phyloP scores from a whole-genome alignment of 805 yeast genomes.

The Candida anglica region DNA sequence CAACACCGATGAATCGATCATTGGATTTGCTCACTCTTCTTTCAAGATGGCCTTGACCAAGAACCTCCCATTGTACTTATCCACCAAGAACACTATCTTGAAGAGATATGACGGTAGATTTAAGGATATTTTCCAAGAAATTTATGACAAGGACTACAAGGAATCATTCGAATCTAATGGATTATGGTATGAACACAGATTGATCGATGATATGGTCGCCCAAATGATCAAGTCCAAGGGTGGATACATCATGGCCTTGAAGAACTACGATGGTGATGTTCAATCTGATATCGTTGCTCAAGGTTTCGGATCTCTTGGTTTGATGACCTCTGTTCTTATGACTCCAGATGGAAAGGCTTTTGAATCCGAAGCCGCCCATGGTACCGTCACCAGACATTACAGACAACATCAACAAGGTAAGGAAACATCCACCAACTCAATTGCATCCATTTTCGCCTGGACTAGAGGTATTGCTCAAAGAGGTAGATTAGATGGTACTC shows the following conservation, averaged over 20 bases:
- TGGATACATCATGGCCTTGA: slow-evolving; percentile 76
- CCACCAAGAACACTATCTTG: slow-evolving; percentile 78
- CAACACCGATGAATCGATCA: slow-evolving; percentile 75
- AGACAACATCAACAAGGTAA: slow-evolving; percentile 80
- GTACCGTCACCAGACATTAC: slow-evolving; percentile 83
- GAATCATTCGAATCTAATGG: slow-evolving; percentile 54
- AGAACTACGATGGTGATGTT: slow-evolving; percentile 85
- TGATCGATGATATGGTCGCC: slow-evolving; percentile 86
- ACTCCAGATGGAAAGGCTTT: slow-evolving; percentile 86
- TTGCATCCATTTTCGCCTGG: slow-evolving; percentile 86
- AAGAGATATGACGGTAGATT: slow-evolving; percentile 81
- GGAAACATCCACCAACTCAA: slow-evolving; percentile 80
- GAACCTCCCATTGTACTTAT: slow-evolving; percentile 59
- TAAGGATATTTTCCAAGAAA: slow-evolving; percentile 71
- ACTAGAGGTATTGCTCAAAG: slow-evolving; percentile 79
- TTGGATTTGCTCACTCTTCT: slow-evolving; percentile 76
- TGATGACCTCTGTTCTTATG: slow-evolving; percentile 79
- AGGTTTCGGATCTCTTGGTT: slow-evolving; percentile 80
- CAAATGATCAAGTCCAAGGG: slow-evolving; percentile 85
- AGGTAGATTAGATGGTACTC: slow-evolving; percentile 71
- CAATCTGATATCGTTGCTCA: slow-evolving; percentile 84
- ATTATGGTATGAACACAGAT: slow-evolving; percentile 73
- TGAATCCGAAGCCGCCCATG: slow-evolving; percentile 85
- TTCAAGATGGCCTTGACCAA: slow-evolving; percentile 69
- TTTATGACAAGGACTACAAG: slow-evolving; percentile 58